These are phyloP conservation scores for Annulohypoxylon maeteangense DNA, from an alignment of 495 filamentous ascomycete genomes.

Conservation along the genomic window DNA sequence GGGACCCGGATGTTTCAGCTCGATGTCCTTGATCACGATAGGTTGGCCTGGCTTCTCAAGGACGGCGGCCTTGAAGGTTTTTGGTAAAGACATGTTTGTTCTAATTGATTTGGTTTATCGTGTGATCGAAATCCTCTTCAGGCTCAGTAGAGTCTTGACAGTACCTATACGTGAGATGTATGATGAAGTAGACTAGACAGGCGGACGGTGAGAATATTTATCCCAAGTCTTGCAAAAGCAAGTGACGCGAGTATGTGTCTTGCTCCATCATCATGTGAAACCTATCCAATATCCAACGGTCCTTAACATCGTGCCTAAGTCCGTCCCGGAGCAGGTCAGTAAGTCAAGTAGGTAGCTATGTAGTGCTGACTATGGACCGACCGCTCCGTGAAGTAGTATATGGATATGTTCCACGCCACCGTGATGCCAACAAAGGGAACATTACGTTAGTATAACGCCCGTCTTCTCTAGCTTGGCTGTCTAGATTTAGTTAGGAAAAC, in stretches of 20 bases:
- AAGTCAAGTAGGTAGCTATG: not conserved
- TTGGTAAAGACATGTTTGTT: constrained; percentile 54
- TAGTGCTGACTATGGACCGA: not conserved
- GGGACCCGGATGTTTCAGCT: constrained; percentile 54
- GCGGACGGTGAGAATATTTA: constrained; percentile 22
- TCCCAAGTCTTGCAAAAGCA: not conserved
- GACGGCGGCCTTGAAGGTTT: constrained; percentile 61
- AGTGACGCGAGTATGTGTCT: not conserved
- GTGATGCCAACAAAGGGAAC: not conserved
- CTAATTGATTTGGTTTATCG: not conserved
- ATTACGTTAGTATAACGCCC: not conserved
- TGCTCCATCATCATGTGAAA: constrained; percentile 1
- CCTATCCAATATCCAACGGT: constrained; percentile 4
- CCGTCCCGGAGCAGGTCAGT: constrained; percentile 1
- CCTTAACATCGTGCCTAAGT: constrained; percentile 10
- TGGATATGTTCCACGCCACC: not conserved
- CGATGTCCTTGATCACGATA: constrained; percentile 55
- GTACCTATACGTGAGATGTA: not conserved
- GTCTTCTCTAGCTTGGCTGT: not conserved
- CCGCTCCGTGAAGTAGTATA: not conserved
- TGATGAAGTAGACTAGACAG: not conserved
- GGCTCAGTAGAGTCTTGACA: not conserved
- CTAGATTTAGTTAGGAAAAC: not conserved
- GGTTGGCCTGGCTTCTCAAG: constrained; percentile 52
- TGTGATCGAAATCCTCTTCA: too few species aligned